phyloP scores from a whole-genome alignment of 164 flowering plant species.

The Vitis rotundifolia region DNA sequence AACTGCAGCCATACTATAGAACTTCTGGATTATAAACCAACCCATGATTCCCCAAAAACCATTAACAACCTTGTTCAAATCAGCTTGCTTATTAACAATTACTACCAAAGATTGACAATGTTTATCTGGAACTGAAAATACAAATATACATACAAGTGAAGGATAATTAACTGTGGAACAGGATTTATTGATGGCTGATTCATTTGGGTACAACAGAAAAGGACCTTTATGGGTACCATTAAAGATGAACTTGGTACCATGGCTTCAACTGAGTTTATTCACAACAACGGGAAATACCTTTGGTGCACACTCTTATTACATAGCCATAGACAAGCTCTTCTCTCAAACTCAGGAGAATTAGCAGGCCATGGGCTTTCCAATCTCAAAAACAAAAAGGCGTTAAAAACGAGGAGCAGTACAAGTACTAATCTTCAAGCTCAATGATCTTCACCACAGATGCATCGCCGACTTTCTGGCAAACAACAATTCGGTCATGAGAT shows the following conservation, averaged over 20 bases:
- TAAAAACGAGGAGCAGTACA: not conserved
- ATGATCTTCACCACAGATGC: constrained; percentile 67
- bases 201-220: not conserved
- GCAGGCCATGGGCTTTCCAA: not conserved
- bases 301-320: too few species aligned
- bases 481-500: constrained; percentile 62
- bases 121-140: not conserved
- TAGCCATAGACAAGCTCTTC: too few species aligned
- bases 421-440: constrained; percentile 58
- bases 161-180: not conserved
- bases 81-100: too few species aligned
- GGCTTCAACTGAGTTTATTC: too few species aligned
- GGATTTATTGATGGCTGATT: not conserved
- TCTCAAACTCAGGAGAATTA: too few species aligned
- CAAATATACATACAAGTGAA: not conserved
- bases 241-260: too few species aligned
- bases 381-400: not conserved
- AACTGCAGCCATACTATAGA: too few species aligned
- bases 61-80: too few species aligned
- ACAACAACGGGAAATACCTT: too few species aligned
- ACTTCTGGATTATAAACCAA: too few species aligned
- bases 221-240: not conserved
- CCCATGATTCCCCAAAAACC: too few species aligned
- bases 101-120: not conserved
- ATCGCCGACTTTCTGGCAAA: constrained; percentile 78